Evolutionary conservation across 495 filamentous ascomycete genomes (phyloP), one percentile per base, ranked within the genome.

Genomic region (Podospora comata): DNA sequence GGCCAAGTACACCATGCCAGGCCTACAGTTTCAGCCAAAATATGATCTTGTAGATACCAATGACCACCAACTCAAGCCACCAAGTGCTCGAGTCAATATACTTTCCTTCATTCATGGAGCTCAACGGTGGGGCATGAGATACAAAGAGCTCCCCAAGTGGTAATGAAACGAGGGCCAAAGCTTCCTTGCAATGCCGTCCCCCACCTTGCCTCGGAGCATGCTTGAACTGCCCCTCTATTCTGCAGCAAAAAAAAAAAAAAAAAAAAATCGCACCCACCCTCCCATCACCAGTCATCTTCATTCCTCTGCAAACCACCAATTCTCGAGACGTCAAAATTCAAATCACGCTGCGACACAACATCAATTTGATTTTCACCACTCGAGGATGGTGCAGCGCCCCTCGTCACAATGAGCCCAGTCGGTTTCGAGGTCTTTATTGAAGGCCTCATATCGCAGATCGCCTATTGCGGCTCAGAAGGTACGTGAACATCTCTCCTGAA

Each of bases 341-440:
- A 64, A 68, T 68, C 74, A 65, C 20, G 60, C 62, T 67, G 67
- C 67, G 70, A 66, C 62, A 56, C 55, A 48, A 57, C 15, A 67
- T 60, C 60, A 56, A 23, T 57, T 20, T 60, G 27, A 56, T 74
- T 76, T 76, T 73, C 30, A 11, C 13, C 28, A n/a, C 13, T 48
- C 54, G 48, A 74, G 60, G 65, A 83, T 79, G 77, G 65, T 34
- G 67, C 55, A 27, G 28, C 65, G 44, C 60, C 26, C 48, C 27
- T 65, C 30, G 58, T 55, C 70, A 78, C 64, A n/a, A 93, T 94
- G 92, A 78, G 64, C 55, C 86, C 81, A 65, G 81, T 77, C 62
- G 85, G 86, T 68, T 79, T 91, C 65, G 89, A 92, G 76, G 86
- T 86, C 67, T 78, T 95, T 77, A 87, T 93, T 60, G 85, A 90